These are phyloP conservation scores for Filobasidium wieringae DNA, from an alignment of 768 basidiomycete species.

Conservation along the genomic window DNA sequence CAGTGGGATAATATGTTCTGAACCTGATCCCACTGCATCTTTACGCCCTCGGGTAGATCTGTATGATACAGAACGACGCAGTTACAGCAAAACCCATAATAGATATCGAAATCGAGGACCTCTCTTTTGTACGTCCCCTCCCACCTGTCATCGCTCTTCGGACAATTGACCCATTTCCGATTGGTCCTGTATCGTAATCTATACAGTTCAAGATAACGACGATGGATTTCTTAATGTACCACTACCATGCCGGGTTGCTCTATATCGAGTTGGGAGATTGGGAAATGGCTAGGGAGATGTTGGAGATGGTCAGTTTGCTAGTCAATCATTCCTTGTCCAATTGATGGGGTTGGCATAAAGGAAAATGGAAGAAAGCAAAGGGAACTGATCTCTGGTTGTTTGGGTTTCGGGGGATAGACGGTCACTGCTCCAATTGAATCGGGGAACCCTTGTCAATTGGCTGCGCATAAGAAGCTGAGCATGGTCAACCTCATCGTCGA, in stretches of 20 bases:
- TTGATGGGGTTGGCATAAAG: neutral
- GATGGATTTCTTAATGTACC: constrained; percentile 10
- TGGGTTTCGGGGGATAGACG: neutral
- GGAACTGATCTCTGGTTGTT: too few relatives aligned
- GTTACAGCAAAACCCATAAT: neutral
- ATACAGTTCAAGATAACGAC: neutral
- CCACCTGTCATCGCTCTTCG: too few relatives aligned
- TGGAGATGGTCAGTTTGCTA: constrained; percentile 9
- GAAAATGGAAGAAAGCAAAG: neutral
- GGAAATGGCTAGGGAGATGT: constrained; percentile 9
- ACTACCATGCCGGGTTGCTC: constrained; percentile 5
- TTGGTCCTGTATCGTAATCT: neutral
- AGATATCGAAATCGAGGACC: neutral
- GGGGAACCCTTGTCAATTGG: constrained; percentile 5
- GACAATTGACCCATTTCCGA: neutral
- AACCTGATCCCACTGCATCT: too few relatives aligned
- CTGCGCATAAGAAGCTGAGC: constrained; percentile 11
- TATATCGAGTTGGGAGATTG: constrained; percentile 1
- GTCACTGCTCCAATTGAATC: constrained; percentile 1
- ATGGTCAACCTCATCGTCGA: constrained; percentile 11
- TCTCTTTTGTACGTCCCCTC: neutral
- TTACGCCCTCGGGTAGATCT: too few relatives aligned
- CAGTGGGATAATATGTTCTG: too few relatives aligned
- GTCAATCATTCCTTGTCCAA: neutral
- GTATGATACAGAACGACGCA: too few relatives aligned